Conservation (phyloP, 495 filamentous ascomycete species). For the Penicillium odoratum region DNA sequence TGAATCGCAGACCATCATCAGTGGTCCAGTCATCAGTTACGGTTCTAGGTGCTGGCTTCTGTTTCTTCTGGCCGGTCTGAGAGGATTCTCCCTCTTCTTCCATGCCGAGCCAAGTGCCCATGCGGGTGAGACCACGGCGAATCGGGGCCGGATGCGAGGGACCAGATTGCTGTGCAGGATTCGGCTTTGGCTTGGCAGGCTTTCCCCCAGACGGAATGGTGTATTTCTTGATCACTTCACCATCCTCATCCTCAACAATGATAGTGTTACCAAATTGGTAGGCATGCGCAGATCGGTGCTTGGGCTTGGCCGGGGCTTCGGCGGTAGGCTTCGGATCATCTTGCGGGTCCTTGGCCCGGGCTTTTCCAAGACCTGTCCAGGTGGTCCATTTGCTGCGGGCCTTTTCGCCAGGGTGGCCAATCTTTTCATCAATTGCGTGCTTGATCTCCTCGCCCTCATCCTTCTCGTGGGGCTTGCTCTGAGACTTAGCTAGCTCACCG, state of each 20-base stretch:
- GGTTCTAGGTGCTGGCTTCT: conserved; percentile 28
- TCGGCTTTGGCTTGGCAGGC: conserved; percentile 18
- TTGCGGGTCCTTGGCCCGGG: conserved; percentile 16
- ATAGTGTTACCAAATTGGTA: conserved; percentile 97
- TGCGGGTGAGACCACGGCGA: conserved; percentile 52
- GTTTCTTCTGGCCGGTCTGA: conserved; percentile 32
- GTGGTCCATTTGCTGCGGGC: conserved; percentile 36
- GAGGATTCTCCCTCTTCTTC: conserved; percentile 49
- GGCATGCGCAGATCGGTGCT: conserved; percentile 70
- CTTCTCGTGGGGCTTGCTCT: conserved; percentile 44
- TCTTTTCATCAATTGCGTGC: conserved; percentile 27
- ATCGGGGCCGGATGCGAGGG: conserved; percentile 35
- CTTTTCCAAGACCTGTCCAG: conserved; percentile 45
- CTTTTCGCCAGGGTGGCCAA: conserved; percentile 32
- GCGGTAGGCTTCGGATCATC: conserved; percentile 20
- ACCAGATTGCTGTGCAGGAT: conserved; percentile 23
- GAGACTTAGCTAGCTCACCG: conserved; percentile 42
- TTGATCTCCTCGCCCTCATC: conserved; percentile 47
- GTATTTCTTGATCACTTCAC: conserved; percentile 96
- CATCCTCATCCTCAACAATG: conserved; percentile 96
- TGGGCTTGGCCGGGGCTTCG: conserved; percentile 23
- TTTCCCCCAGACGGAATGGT: conserved; percentile 63
- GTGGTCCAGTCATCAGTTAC: conserved; percentile 56
- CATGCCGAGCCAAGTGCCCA: conserved; percentile 64
- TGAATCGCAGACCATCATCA: conserved; percentile 85